A percentile compares a stretch with the other conserved stretches of the same genome.
These are phyloP conservation scores for Diutina pseudorugosa DNA, from an alignment of 1,139 yeast genomes.

Conservation along the genomic window DNA sequence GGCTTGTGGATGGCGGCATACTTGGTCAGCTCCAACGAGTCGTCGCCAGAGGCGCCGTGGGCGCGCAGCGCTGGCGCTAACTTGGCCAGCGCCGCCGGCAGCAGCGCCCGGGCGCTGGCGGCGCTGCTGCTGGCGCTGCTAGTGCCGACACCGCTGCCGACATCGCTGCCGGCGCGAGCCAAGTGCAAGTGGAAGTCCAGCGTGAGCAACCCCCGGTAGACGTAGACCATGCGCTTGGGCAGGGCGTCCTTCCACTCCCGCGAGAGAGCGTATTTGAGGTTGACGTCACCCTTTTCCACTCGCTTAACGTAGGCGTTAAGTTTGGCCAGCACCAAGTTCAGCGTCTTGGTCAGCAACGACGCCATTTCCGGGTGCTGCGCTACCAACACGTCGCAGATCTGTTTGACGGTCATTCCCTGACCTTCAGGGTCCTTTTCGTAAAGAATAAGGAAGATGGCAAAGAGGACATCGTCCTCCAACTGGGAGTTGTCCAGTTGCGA, in stretches of 20 bases:
- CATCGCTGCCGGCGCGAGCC: background rate
- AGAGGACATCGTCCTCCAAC: conserved; percentile 63
- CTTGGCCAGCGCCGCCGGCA: conserved; percentile 9
- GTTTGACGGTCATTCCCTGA: conserved; percentile 76
- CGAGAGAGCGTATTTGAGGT: conserved; percentile 58
- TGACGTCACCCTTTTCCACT: conserved; percentile 69
- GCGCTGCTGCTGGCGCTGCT: conserved; percentile 27
- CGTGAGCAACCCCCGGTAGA: conserved; percentile 65
- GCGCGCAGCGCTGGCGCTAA: conserved; percentile 9
- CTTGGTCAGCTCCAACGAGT: conserved; percentile 18
- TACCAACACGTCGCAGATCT: conserved; percentile 61
- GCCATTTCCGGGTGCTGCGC: conserved; percentile 77
- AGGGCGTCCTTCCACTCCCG: conserved; percentile 87
- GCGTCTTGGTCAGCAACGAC: conserved; percentile 64
- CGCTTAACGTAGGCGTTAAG: conserved; percentile 74
- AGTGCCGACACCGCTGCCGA: conserved; percentile 18
- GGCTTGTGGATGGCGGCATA: conserved; percentile 19
- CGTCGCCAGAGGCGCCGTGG: conserved; percentile 5
- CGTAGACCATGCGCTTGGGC: conserved; percentile 81
- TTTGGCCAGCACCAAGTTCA: conserved; percentile 70
- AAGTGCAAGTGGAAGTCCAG: conserved; percentile 53
- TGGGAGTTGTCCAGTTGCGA: conserved; percentile 46
- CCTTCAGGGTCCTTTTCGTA: conserved; percentile 57
- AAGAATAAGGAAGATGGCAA: conserved; percentile 59
- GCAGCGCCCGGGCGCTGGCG: conserved; percentile 14